Evolutionary conservation across 305 asterid genomes (phyloP), one percentile per base, ranked within the genome.

Genomic region (Stenogyne calaminthoides): DNA sequence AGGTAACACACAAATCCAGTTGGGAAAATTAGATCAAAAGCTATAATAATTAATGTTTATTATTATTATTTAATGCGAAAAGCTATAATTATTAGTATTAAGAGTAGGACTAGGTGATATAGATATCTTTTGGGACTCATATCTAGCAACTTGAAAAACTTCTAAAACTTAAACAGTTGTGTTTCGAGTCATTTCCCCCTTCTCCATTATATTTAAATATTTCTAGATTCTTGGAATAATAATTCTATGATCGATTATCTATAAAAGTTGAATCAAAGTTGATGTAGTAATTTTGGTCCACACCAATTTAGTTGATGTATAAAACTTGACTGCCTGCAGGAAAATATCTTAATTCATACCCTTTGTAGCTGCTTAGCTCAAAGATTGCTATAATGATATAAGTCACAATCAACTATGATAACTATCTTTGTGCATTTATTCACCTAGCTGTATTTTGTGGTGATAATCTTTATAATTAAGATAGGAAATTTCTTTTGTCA

Each of bases 61-160:
- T 15, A 37, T 8, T 37, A 49, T 15, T 47, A 49, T 49, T 49
- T 49, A 49, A 49, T 49, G 56, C 16, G 4, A 46, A 49, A 49
- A 15, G 56, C 22, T 49, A 49, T 15, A 54, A 22, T 22, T 25
- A 34, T 52, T 27, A 25, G 29, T 25, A 61, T 19, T 22, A 19
- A 42, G 32, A 54, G 9, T 32, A 32, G 51, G 69, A 20, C 27
- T 29, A 42, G 54, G 51, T 32, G 12, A 22, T 57, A 40, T 69
- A 18, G 71, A 36, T 63, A 46, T 56, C 10, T 25, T 25, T 3
- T 27, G 64, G 70, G 70, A 19, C 64, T 70, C 64, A 32, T 25
- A 34, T 62, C 76, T 7, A 66, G 73, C 67, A 66, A 66, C 63
- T 67, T 58, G 56, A 49, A 63, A 71, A 46, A 36, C 46, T 9